A percentile compares a stretch with the other conserved stretches of the same genome.
phyloP scores from a whole-genome alignment of 441 rosid species.

The Metrosideros polymorpha region DNA sequence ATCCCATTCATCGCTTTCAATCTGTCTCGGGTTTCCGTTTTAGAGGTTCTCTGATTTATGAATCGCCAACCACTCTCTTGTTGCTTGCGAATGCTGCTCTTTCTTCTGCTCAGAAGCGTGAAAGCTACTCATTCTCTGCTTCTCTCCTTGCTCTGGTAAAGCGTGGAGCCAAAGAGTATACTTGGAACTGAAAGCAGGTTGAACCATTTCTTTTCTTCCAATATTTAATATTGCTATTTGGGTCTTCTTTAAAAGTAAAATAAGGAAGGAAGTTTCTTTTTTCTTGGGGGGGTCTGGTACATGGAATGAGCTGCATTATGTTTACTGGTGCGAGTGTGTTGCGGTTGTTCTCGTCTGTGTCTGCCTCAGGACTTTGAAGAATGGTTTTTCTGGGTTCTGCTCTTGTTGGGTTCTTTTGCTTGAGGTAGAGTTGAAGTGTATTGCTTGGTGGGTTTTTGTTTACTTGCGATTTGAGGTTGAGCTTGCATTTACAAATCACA shows the following conservation, averaged over 20 bases:
- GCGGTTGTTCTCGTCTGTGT: neutral
- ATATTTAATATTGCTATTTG: neutral
- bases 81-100: neutral
- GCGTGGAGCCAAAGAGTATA: neutral
- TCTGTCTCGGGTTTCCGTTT: conserved; percentile 1
- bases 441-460: neutral
- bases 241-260: neutral
- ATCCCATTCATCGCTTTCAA: neutral
- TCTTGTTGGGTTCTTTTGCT: neutral
- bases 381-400: neutral
- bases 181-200: neutral
- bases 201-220: neutral
- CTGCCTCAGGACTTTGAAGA: neutral
- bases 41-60: conserved; percentile 2
- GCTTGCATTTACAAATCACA: neutral
- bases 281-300: neutral
- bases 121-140: neutral
- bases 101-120: neutral
- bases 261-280: neutral
- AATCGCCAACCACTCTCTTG: conserved; percentile 1
- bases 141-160: neutral
- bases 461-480: neutral
- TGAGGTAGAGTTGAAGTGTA: neutral
- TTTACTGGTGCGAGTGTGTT: neutral
- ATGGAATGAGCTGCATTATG: neutral